These are phyloP conservation scores for Solanum phureja DNA, from an alignment of 257 asterid species.

Conservation along the genomic window DNA sequence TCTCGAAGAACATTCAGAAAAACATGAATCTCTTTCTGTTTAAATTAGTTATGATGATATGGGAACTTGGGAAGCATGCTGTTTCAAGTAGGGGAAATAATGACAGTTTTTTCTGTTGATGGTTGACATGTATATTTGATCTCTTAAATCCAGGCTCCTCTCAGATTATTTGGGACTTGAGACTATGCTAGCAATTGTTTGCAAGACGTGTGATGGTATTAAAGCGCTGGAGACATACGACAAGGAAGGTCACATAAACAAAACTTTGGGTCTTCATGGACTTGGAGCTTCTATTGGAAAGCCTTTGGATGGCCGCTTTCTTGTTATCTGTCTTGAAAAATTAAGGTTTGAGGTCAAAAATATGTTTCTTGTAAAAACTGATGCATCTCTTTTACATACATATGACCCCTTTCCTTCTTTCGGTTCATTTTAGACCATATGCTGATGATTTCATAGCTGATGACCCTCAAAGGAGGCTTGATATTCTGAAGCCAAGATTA, in stretches of 20 bases:
- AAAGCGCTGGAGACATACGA: conserved; percentile 56
- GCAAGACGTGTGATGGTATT: conserved; percentile 55
- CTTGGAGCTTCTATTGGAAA: conserved; percentile 43
- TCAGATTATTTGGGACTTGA: conserved; percentile 66
- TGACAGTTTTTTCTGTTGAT: neutral
- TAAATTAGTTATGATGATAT: neutral
- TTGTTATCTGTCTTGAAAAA: conserved; percentile 58
- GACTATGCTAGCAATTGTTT: conserved; percentile 71
- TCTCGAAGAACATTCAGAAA: neutral
- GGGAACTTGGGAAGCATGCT: neutral
- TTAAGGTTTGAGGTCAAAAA: conserved; percentile 33
- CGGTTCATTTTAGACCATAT: conserved; percentile 50
- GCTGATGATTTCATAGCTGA: conserved; percentile 44
- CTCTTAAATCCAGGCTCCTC: conserved; percentile 46
- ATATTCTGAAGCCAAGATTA: conserved; percentile 54
- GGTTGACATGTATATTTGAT: conserved; percentile 10
- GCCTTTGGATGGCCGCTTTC: conserved; percentile 42
- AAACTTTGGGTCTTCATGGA: conserved; percentile 46
- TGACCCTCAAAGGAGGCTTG: conserved; percentile 74
- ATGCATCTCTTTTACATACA: neutral
- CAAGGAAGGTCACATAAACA: conserved; percentile 37
- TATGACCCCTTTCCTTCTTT: neutral
- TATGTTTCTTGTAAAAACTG: neutral
- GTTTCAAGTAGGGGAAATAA: neutral
- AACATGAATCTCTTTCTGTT: neutral